These are phyloP conservation scores for Aspergillus piperis DNA, from an alignment of 2,329 filamentous ascomycete species.

Conservation along the genomic window DNA sequence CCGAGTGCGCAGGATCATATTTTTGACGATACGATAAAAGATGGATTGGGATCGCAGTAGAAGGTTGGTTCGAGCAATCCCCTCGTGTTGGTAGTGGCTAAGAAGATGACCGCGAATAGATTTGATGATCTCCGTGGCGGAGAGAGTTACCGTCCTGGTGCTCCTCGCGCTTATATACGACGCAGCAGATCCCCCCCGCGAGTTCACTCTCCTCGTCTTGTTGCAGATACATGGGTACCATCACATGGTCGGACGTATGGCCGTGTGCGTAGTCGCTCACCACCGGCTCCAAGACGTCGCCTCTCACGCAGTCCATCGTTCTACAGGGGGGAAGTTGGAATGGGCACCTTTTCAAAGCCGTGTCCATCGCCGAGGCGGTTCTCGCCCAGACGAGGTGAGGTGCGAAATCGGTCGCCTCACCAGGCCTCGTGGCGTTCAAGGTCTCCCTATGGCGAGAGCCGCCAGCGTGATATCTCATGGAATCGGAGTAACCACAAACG, in stretches of 20 bases:
- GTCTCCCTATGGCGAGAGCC: slow-evolving; percentile 39
- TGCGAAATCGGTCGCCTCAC: slow-evolving; percentile 41
- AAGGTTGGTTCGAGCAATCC: slow-evolving; percentile 37
- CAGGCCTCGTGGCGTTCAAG: slow-evolving; percentile 40
- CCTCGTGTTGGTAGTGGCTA: slow-evolving; percentile 9
- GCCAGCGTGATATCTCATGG: slow-evolving; percentile 34
- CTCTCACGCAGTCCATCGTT: slow-evolving; percentile 47
- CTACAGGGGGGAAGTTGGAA: slow-evolving; percentile 37
- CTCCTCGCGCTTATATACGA: slow-evolving; percentile 39
- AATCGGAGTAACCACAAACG: slow-evolving; percentile 37
- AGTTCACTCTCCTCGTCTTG: slow-evolving; percentile 40
- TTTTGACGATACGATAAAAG: background rate
- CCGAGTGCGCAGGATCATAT: background rate
- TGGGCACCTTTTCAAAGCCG: slow-evolving; percentile 34
- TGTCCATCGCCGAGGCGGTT: slow-evolving; percentile 43
- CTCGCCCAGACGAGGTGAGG: slow-evolving; percentile 43
- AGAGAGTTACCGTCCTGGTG: slow-evolving; percentile 46
- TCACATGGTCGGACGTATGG: slow-evolving; percentile 35
- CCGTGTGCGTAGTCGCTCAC: slow-evolving; percentile 47
- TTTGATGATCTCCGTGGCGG: slow-evolving; percentile 46
- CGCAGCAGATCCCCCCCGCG: slow-evolving; percentile 40
- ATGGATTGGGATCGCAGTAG: slow-evolving; percentile 48
- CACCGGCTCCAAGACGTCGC: slow-evolving; percentile 41
- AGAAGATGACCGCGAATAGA: slow-evolving; percentile 23
- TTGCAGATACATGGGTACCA: slow-evolving; percentile 47